A percentile compares a stretch with the other conserved stretches of the same genome.
Conservation (phyloP, 352 stramenopile species). For the Globisporangium sylvaticum region DNA sequence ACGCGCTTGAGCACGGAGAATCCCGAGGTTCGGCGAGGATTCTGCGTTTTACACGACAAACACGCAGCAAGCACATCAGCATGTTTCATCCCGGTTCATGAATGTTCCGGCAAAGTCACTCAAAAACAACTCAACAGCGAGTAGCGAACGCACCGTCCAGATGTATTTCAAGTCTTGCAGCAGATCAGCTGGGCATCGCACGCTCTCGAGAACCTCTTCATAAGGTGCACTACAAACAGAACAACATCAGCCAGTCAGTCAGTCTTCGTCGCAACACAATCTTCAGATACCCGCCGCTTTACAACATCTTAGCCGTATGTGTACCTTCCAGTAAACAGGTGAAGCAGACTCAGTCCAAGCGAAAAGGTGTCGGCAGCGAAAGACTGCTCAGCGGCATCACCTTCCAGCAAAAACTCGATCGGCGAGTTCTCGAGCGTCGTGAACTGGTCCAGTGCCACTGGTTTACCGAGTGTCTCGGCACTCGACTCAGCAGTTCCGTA, state of each 20-base stretch:
- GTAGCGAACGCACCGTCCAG: conserved; percentile 69
- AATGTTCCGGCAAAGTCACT: neutral
- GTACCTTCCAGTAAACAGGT: conserved; percentile 94
- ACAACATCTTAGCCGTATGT: neutral
- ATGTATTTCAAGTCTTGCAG: conserved; percentile 80
- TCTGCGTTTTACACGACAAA: conserved; percentile 17
- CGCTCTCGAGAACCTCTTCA: conserved; percentile 95
- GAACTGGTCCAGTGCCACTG: conserved; percentile 93
- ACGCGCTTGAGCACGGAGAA: conserved; percentile 72
- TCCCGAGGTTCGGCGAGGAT: conserved; percentile 40
- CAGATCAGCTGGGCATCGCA: conserved; percentile 87
- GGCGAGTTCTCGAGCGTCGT: conserved; percentile 98
- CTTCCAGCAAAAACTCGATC: conserved; percentile 93
- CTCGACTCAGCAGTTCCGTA: conserved; percentile 95
- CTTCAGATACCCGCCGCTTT: neutral
- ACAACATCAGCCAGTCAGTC: conserved; percentile 7
- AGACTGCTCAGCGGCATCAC: conserved; percentile 86
- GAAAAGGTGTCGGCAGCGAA: conserved; percentile 95
- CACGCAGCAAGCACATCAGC: neutral
- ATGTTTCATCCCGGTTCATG: neutral
- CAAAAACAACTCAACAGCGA: neutral
- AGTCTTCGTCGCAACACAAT: neutral
- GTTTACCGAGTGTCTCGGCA: conserved; percentile 80
- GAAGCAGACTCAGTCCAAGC: conserved; percentile 93
- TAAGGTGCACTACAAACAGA: conserved; percentile 85